Percentiles rank a stretch among this genome's conserved stretches.
Evolutionary conservation across 495 filamentous ascomycete genomes (phyloP).

Genomic region (Tetracladium setigerum): DNA sequence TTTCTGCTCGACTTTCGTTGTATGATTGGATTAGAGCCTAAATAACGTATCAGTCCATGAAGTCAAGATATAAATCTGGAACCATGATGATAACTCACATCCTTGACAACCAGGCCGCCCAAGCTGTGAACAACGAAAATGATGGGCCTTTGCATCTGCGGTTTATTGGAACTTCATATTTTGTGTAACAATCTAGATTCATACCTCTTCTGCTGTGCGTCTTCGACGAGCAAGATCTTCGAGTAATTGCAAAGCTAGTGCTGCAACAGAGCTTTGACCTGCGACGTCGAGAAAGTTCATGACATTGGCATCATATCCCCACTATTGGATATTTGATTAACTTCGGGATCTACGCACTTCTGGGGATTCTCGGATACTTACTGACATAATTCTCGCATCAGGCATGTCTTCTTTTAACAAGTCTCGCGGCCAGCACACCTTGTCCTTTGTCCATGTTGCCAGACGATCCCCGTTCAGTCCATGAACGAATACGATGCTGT

Average conservation of each 20-base stretch:
- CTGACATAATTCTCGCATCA: constrained; percentile 20
- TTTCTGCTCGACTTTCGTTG: too few species aligned
- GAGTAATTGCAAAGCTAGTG: neutral
- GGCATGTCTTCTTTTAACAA: constrained; percentile 24
- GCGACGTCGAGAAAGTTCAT: neutral
- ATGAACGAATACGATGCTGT: constrained; percentile 26
- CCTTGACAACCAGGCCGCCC: constrained; percentile 1
- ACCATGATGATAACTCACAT: neutral
- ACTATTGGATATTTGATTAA: neutral
- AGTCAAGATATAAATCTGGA: neutral
- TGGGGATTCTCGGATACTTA: neutral
- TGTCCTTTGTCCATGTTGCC: constrained; percentile 24
- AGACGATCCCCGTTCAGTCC: constrained; percentile 24
- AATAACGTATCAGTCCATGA: neutral
- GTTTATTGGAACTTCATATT: neutral
- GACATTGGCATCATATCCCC: constrained; percentile 1
- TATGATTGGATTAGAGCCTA: neutral
- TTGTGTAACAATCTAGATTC: neutral
- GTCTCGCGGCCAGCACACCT: constrained; percentile 27
- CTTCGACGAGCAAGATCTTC: neutral
- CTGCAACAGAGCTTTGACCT: neutral
- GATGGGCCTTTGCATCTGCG: neutral
- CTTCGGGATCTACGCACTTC: neutral
- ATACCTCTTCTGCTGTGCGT: neutral
- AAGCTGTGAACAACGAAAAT: constrained; percentile 6